phyloP scores from a whole-genome alignment of 169 alveolate species.

The Theileria orientalis region DNA sequence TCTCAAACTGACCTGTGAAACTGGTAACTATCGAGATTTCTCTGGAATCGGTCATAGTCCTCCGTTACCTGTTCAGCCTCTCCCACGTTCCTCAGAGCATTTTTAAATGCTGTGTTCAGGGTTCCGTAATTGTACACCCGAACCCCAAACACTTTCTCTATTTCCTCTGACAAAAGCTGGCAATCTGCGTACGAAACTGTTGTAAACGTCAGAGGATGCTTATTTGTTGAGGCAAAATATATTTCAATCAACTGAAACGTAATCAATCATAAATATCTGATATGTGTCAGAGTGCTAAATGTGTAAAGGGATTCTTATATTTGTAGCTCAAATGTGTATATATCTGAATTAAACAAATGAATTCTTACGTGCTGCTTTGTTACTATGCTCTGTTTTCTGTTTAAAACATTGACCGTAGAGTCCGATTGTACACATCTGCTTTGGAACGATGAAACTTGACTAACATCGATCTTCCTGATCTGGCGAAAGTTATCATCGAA shows the following conservation, averaged over 20 bases:
- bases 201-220: slow-evolving; percentile 23
- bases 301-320: not conserved
- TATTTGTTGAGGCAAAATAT: slow-evolving; percentile 10
- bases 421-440: slow-evolving; percentile 25
- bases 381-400: not conserved
- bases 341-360: not conserved
- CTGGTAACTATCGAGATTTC: not conserved
- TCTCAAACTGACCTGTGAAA: slow-evolving; percentile 18
- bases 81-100: slow-evolving; percentile 14
- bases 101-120: slow-evolving; percentile 25
- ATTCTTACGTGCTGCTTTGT: not conserved
- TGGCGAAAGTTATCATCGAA: slow-evolving; percentile 44
- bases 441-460: slow-evolving; percentile 35
- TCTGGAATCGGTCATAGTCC: not conserved
- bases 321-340: not conserved
- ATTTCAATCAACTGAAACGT: slow-evolving; percentile 31
- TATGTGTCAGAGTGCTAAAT: not conserved
- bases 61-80: not conserved
- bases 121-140: slow-evolving; percentile 58
- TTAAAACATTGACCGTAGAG: not conserved
- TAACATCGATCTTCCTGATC: slow-evolving; percentile 41
- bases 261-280: slow-evolving; percentile 1
- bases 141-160: slow-evolving; percentile 40
- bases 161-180: slow-evolving; percentile 25
- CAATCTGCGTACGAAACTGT: slow-evolving; percentile 29